These are phyloP conservation scores for Leccinum fibrillosum DNA, from an alignment of 768 basidiomycete species.

Conservation along the genomic window DNA sequence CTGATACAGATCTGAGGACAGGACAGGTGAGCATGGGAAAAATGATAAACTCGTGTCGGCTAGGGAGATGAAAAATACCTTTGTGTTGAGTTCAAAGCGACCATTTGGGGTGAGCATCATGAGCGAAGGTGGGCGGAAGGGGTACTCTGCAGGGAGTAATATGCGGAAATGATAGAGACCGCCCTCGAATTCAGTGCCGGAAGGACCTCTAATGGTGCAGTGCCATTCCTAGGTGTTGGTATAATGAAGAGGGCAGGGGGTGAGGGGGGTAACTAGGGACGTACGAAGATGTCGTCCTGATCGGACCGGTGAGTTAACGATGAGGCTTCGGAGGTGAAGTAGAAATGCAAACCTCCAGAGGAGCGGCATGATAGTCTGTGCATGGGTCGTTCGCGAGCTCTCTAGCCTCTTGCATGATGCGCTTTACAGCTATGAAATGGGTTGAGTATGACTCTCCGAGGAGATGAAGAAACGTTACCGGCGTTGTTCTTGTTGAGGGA, in stretches of 20 bases:
- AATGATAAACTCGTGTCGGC: constrained; percentile 11
- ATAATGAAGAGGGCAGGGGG: constrained; percentile 20
- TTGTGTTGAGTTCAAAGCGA: constrained; percentile 94
- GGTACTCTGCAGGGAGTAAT: constrained; percentile 88
- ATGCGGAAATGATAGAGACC: constrained; percentile 97
- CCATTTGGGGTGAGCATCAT: constrained; percentile 96
- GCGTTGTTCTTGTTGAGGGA: constrained; percentile 89
- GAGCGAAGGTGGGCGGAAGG: constrained; percentile 93
- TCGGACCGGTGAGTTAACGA: constrained; percentile 8
- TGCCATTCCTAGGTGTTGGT: constrained; percentile 74
- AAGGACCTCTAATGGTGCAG: constrained; percentile 89
- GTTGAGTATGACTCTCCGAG: not conserved
- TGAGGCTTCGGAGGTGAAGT: not conserved
- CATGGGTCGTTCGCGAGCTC: constrained; percentile 84
- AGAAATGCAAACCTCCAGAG: constrained; percentile 56
- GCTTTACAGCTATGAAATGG: constrained; percentile 70
- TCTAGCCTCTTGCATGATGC: constrained; percentile 94
- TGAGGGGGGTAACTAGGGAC: constrained; percentile 22
- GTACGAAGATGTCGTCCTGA: constrained; percentile 86
- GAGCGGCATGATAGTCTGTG: constrained; percentile 82
- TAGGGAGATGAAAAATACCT: constrained; percentile 48
- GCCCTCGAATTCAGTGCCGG: constrained; percentile 88
- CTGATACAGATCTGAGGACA: constrained; percentile 79
- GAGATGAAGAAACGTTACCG: constrained; percentile 43
- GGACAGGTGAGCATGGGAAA: constrained; percentile 7